These are phyloP conservation scores for Xylaria digitata DNA, from an alignment of 2,329 filamentous ascomycete genomes.

Conservation along the genomic window DNA sequence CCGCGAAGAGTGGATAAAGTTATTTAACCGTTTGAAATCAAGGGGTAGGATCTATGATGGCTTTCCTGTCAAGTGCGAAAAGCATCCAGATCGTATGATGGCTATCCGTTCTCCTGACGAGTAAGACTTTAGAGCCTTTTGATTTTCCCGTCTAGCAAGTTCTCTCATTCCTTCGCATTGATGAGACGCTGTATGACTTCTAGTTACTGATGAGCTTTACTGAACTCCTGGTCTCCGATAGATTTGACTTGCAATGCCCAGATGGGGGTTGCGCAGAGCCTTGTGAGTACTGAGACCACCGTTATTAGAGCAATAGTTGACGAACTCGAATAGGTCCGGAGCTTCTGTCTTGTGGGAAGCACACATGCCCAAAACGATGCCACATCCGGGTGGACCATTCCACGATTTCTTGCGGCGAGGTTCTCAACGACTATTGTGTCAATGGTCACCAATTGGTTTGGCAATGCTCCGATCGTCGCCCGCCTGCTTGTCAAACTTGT, in stretches of 20 bases:
- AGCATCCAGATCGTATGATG: slow-evolving; percentile 42
- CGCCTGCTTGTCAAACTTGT: no score
- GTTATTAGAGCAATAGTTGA: no score
- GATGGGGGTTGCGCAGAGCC: slow-evolving; percentile 44
- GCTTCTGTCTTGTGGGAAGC: slow-evolving; percentile 61
- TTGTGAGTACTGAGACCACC: slow-evolving; percentile 24
- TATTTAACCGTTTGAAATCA: slow-evolving; percentile 67
- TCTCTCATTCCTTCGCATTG: no score
- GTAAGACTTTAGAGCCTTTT: no score
- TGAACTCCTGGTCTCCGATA: no score
- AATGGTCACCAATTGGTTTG: no score
- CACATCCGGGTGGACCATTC: slow-evolving; percentile 70
- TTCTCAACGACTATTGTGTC: slow-evolving; percentile 22
- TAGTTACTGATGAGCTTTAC: no score
- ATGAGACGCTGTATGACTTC: no score
- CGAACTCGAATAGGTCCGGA: slow-evolving; percentile 14
- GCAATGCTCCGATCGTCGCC: no score
- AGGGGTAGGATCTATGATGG: slow-evolving; percentile 58
- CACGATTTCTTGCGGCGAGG: slow-evolving; percentile 58
- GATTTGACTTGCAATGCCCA: slow-evolving; percentile 42
- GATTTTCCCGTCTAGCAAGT: no score
- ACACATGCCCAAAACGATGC: slow-evolving; percentile 70
- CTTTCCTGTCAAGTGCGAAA: slow-evolving; percentile 41
- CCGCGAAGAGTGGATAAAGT: slow-evolving; percentile 64
- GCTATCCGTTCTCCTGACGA: slow-evolving; percentile 37